phyloP scores from a whole-genome alignment of 805 yeast genomes.

The Candida mattraensis region DNA sequence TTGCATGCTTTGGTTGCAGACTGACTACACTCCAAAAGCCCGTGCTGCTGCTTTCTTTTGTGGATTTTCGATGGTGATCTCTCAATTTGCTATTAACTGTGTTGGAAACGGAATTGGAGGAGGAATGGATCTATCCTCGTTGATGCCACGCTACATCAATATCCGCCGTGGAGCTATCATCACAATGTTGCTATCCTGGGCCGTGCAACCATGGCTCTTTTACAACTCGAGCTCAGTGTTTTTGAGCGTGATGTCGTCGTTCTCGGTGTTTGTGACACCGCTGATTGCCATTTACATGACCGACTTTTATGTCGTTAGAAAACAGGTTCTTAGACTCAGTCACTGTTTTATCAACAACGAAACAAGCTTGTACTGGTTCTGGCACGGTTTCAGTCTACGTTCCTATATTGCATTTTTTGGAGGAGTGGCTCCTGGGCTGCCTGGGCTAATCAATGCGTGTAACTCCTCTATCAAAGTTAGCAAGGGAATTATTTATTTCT shows the following conservation, averaged over 20 bases:
- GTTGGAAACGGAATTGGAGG: slow-evolving; percentile 44
- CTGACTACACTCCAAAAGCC: slow-evolving; percentile 37
- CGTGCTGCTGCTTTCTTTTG: slow-evolving; percentile 52
- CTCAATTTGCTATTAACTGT: slow-evolving; percentile 41
- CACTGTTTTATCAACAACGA: slow-evolving; percentile 38
- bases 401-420: slow-evolving; percentile 38
- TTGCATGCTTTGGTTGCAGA: slow-evolving; percentile 39
- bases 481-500: slow-evolving; percentile 41
- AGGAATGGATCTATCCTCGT: slow-evolving; percentile 53
- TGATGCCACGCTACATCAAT: slow-evolving; percentile 44
- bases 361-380: slow-evolving; percentile 35
- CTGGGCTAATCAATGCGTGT: slow-evolving; percentile 43
- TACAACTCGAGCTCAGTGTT: slow-evolving; percentile 38
- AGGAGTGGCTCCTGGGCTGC: slow-evolving; percentile 48
- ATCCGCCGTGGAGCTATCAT: slow-evolving; percentile 48
- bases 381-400: slow-evolving; percentile 44
- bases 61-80: slow-evolving; percentile 36
- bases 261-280: slow-evolving; percentile 41
- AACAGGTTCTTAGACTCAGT: slow-evolving; percentile 38
- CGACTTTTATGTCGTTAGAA: slow-evolving; percentile 42
- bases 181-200: slow-evolving; percentile 36
- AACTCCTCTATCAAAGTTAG: slow-evolving; percentile 20
- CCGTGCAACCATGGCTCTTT: slow-evolving; percentile 42
- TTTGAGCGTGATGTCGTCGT: slow-evolving; percentile 30
- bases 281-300: slow-evolving; percentile 37